A percentile compares a stretch with the other conserved stretches of the same genome.
Evolutionary conservation across 495 filamentous ascomycete species (phyloP).

Genomic region (Annulohypoxylon moriforme): DNA sequence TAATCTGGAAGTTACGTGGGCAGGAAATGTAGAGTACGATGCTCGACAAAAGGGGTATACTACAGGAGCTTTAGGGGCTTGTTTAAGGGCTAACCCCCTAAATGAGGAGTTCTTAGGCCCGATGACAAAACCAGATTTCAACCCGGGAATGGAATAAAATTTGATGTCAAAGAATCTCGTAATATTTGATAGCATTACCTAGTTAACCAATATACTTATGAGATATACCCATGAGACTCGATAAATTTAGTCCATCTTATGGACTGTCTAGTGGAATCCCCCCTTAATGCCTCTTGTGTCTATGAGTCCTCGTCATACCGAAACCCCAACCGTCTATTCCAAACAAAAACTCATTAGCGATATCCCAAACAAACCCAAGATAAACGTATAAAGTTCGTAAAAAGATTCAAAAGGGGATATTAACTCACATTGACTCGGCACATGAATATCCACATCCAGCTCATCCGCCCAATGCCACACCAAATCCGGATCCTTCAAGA

Average conservation of each 20-base stretch:
- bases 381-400: too few species aligned
- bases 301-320: constrained; percentile 36
- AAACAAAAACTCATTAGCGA: constrained; percentile 7
- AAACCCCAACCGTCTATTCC: constrained; percentile 38
- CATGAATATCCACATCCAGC: constrained; percentile 68
- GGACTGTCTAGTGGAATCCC: too few species aligned
- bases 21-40: neutral
- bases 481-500: constrained; percentile 75
- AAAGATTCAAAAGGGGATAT: neutral
- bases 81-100: neutral
- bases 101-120: neutral
- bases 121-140: too few species aligned
- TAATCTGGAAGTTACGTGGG: too few species aligned
- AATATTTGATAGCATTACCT: neutral
- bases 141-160: too few species aligned
- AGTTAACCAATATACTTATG: too few species aligned
- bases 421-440: constrained; percentile 65
- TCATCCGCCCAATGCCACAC: constrained; percentile 78
- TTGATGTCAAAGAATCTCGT: too few species aligned
- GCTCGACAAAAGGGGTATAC: neutral
- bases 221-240: too few species aligned
- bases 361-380: neutral
- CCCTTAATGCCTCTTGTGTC: constrained; percentile 21
- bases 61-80: neutral
- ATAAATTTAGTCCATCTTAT: too few species aligned